These are phyloP conservation scores for Euphorbia corollata DNA, from an alignment of 441 rosid species.

Conservation along the genomic window DNA sequence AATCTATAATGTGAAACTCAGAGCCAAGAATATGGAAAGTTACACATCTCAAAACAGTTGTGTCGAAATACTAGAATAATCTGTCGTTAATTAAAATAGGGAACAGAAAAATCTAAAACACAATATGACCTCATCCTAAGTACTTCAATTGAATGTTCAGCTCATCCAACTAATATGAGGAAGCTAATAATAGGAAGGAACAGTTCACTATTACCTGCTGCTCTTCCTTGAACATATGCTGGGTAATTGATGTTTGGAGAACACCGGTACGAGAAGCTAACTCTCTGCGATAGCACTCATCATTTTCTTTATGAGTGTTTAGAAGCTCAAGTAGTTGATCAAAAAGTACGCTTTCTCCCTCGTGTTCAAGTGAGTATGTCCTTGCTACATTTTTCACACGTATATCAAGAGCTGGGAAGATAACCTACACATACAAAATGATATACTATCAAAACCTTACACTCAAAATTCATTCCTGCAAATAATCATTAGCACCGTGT, in stretches of 20 bases:
- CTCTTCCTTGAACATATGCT: slow-evolving; percentile 98
- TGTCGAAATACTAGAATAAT: slow-evolving; percentile 11
- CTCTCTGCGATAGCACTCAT: slow-evolving; percentile 63
- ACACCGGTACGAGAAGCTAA: slow-evolving; percentile 81
- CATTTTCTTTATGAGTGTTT: slow-evolving; percentile 44
- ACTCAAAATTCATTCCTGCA: background rate
- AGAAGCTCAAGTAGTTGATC: slow-evolving; percentile 72
- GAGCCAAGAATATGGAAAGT: slow-evolving; percentile 9
- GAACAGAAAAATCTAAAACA: slow-evolving; percentile 11
- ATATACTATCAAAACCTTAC: slow-evolving; percentile 8
- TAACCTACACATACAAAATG: slow-evolving; percentile 46
- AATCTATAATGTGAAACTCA: background rate
- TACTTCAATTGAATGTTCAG: background rate
- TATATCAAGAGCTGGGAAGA: slow-evolving; percentile 81
- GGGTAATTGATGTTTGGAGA: slow-evolving; percentile 79
- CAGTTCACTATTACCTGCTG: slow-evolving; percentile 61
- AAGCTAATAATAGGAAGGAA: slow-evolving; percentile 3
- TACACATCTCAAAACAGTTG: slow-evolving; percentile 2
- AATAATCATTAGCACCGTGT: background rate
- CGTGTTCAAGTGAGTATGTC: slow-evolving; percentile 88
- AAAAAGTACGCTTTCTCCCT: slow-evolving; percentile 71
- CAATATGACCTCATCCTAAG: background rate
- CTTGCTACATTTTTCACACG: slow-evolving; percentile 92
- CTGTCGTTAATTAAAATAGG: too few species aligned
- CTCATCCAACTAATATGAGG: background rate